Evolutionary conservation across 768 basidiomycete genomes (phyloP).

Genomic region (Rhodotorula taiwanensis): DNA sequence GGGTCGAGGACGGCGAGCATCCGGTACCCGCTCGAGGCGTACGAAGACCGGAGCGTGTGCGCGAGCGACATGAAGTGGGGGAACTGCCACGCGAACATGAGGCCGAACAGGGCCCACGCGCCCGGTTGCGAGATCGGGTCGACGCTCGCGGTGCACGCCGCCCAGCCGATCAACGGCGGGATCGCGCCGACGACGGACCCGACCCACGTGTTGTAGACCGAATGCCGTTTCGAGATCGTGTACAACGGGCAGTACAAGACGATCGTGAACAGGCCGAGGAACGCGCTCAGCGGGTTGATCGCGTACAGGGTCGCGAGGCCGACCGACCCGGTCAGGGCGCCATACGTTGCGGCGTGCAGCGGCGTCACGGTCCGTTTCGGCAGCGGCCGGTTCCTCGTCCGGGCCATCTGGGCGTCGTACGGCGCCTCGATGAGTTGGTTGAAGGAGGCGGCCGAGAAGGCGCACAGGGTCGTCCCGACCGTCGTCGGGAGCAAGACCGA

Average conservation of each 20-base stretch:
- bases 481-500: slow-evolving; percentile 81
- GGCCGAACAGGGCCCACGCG: slow-evolving; percentile 68
- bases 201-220: slow-evolving; percentile 83
- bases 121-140: slow-evolving; percentile 60
- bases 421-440: slow-evolving; percentile 94
- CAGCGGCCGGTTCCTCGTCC: slow-evolving; percentile 80
- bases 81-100: slow-evolving; percentile 96
- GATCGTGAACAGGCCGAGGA: slow-evolving; percentile 76
- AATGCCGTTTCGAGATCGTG: slow-evolving; percentile 82
- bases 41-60: slow-evolving; percentile 73
- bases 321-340: slow-evolving; percentile 62
- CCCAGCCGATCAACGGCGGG: slow-evolving; percentile 97
- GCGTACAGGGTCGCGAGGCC: slow-evolving; percentile 72
- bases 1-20: slow-evolving; percentile 84
- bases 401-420: slow-evolving; percentile 91
- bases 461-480: slow-evolving; percentile 79
- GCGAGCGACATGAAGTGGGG: slow-evolving; percentile 96
- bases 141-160: slow-evolving; percentile 79
- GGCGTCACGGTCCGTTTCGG: slow-evolving; percentile 78
- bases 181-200: slow-evolving; percentile 86
- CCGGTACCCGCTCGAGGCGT: slow-evolving; percentile 84
- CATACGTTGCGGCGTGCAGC: slow-evolving; percentile 75
- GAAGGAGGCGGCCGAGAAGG: slow-evolving; percentile 85
- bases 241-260: slow-evolving; percentile 83
- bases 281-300: slow-evolving; percentile 76